Conservation (phyloP, 1,284 basidiomycete species). For the Athelia psychrophila region DNA sequence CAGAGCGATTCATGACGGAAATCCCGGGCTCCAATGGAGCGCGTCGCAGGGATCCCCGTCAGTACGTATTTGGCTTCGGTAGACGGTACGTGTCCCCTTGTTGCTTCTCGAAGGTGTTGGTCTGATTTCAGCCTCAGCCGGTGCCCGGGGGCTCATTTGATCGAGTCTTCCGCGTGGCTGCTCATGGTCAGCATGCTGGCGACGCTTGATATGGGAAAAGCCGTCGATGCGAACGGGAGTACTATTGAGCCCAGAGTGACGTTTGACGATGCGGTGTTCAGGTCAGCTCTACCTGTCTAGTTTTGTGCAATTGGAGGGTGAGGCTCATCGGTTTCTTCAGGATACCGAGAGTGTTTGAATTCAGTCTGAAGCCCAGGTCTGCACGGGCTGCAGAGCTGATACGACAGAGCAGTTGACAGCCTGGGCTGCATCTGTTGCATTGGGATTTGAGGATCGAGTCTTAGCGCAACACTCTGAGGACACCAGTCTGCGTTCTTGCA, state of each 20-base stretch:
- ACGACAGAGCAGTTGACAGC: not conserved
- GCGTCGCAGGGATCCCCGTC: slow-evolving; percentile 39
- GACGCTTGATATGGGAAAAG: slow-evolving; percentile 47
- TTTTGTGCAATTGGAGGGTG: not conserved
- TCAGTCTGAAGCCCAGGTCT: not conserved
- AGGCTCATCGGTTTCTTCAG: not conserved
- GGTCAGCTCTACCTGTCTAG: slow-evolving; percentile 27
- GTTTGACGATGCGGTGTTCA: slow-evolving; percentile 50
- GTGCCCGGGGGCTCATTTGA: slow-evolving; percentile 50
- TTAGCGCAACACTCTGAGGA: too few species aligned
- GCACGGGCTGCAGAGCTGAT: slow-evolving; percentile 3
- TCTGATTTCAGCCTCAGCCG: slow-evolving; percentile 21
- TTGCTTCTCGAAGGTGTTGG: not conserved
- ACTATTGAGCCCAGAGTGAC: slow-evolving; percentile 41
- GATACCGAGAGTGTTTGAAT: not conserved
- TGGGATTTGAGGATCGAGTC: too few species aligned
- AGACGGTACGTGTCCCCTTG: slow-evolving; percentile 38
- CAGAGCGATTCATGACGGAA: slow-evolving; percentile 43
- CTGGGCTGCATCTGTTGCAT: too few species aligned
- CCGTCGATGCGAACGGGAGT: slow-evolving; percentile 42
- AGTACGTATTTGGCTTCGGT: slow-evolving; percentile 55
- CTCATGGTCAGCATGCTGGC: slow-evolving; percentile 48
- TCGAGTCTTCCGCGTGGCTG: slow-evolving; percentile 54
- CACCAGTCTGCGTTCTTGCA: too few species aligned
- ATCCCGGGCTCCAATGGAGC: slow-evolving; percentile 25